phyloP scores from a whole-genome alignment of 805 yeast species.

The Ogataea allantospora region DNA sequence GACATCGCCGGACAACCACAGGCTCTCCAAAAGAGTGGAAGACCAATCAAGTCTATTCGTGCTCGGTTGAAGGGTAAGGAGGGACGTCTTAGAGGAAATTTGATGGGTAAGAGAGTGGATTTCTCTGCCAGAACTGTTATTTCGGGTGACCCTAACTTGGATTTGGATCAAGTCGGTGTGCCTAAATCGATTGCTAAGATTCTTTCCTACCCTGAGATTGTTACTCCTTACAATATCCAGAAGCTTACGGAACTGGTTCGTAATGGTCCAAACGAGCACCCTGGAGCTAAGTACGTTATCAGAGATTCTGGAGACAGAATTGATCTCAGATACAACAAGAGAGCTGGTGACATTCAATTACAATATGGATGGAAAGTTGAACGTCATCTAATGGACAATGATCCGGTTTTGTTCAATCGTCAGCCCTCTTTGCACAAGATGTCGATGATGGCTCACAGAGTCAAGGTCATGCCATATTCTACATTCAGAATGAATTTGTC shows the following conservation, averaged over 20 bases:
- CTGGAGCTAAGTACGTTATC: constrained; percentile 98
- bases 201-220: constrained; percentile 93
- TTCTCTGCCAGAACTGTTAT: constrained; percentile 98
- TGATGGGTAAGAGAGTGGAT: constrained; percentile 99
- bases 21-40: constrained; percentile 96
- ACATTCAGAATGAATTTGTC: constrained; percentile 95
- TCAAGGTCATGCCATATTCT: constrained; percentile 97
- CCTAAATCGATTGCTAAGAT: constrained; percentile 96
- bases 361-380: constrained; percentile 99
- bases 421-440: constrained; percentile 98
- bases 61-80: constrained; percentile 99
- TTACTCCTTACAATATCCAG: constrained; percentile 96
- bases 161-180: constrained; percentile 97
- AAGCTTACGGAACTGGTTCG: constrained; percentile 88
- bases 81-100: constrained; percentile 96
- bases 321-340: constrained; percentile 92
- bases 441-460: constrained; percentile 99
- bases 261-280: constrained; percentile 98
- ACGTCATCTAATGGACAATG: constrained; percentile 96
- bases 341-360: constrained; percentile 96
- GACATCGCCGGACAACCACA: constrained; percentile 99
- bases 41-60: constrained; percentile 97
- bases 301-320: constrained; percentile 99
- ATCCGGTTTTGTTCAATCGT: constrained; percentile 97
- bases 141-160: constrained; percentile 98